Evolutionary conservation across 2,329 filamentous ascomycete species (phyloP), one percentile per base, ranked within the genome.

Genomic region (Pseudonectria foliicola): DNA sequence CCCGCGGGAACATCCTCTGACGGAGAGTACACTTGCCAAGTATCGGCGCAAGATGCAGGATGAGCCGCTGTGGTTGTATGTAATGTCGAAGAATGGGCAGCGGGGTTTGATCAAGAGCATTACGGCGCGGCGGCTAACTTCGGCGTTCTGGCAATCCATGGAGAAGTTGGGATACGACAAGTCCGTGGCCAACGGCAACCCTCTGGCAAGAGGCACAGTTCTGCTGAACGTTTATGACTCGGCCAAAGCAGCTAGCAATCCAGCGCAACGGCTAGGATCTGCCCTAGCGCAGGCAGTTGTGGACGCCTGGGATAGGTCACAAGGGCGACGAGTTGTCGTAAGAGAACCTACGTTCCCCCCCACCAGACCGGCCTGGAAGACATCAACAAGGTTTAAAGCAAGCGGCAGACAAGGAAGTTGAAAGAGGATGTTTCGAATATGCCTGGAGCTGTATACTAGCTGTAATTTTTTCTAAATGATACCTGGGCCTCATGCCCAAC

Each of bases 51-150:
- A 50, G 37, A 13, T 44, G 4, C 33, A 33, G 8, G 41, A 55
- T 14, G 39, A 55, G 26, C 53, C 58, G 21, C 43, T 64, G 12
- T 64, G 61, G 61, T 36, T 61, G 7, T 45, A 56, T 27, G 40
- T 48, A 3, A 48, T 51, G 13, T 18, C 18, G 13, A 23, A 31
- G 10, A 36, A 37, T 3, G 40, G 33, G 8, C 31, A 32, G 7
- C 38, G 41, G 8, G 38, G 45, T 6, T 43, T 62, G 4, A 54
- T 62, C 15, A 48, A 50, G 21, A 41, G 34, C 13, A 33, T 51
- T 13, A 45, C 49, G 10, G 39, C 43, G 37, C 42, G 50, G 24
- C 48, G 54, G 16, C 11, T 63, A 24, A 47, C 46, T 12, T 31
- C 40, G 7, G 50, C 50, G 16, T 36, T 62, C 13, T 57, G 54